phyloP scores from a whole-genome alignment of 495 filamentous ascomycete species.

The Neurospora sp. region DNA sequence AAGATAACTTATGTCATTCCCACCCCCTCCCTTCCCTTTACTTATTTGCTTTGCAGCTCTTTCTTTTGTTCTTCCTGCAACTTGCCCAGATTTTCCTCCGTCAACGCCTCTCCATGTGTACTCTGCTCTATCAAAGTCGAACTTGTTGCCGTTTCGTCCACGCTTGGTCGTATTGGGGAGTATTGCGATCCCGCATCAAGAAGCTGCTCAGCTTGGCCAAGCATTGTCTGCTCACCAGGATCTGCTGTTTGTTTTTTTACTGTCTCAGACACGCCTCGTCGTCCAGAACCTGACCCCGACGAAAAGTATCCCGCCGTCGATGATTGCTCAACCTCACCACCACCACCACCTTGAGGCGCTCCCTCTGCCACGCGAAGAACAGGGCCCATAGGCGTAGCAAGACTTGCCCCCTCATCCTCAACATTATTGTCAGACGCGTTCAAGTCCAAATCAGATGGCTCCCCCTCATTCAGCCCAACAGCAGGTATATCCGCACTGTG shows the following conservation, averaged over 20 bases:
- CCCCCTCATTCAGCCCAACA: constrained; percentile 5
- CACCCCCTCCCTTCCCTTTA: neutral
- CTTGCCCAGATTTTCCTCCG: constrained; percentile 27
- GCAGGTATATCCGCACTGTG: constrained; percentile 21
- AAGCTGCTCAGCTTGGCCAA: neutral
- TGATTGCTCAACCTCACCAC: neutral
- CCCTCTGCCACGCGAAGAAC: neutral
- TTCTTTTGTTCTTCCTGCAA: constrained; percentile 14
- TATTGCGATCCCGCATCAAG: neutral
- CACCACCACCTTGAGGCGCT: neutral
- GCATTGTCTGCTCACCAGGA: neutral
- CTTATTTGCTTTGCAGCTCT: neutral
- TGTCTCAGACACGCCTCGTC: neutral
- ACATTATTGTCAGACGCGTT: neutral
- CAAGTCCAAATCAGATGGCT: neutral
- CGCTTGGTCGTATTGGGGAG: neutral
- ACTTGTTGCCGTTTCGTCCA: neutral
- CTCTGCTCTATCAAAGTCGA: neutral
- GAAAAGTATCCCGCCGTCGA: neutral
- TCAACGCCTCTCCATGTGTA: constrained; percentile 19
- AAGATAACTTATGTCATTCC: neutral
- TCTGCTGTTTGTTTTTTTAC: neutral
- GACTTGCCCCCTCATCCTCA: neutral
- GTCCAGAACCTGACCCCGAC: neutral
- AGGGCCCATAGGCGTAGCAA: neutral